phyloP scores from a whole-genome alignment of 208 protist genomes.

The Leishmania turanica region DNA sequence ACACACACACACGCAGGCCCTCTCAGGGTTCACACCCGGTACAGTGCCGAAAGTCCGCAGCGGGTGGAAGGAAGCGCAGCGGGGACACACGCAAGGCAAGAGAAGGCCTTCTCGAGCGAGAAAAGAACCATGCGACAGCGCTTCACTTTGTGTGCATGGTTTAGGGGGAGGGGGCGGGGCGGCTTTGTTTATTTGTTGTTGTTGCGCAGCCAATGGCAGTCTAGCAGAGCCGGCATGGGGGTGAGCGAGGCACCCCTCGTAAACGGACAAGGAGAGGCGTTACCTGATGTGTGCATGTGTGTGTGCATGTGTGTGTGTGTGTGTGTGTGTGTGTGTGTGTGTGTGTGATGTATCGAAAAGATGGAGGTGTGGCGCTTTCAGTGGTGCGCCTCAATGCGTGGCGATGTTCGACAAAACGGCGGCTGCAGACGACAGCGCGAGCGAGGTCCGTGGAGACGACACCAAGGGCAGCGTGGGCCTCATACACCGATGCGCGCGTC shows the following conservation, averaged over 20 bases:
- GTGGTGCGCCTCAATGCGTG: not conserved
- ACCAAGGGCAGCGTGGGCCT: not conserved
- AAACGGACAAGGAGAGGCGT: not conserved
- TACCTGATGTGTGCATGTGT: not conserved
- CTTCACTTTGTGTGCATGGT: not conserved
- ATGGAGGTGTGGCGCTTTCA: not conserved
- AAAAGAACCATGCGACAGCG: no score
- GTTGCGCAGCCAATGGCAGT: not conserved
- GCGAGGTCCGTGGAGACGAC: not conserved
- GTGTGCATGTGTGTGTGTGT: not conserved
- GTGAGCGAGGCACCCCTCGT: not conserved
- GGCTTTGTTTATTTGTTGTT: not conserved
- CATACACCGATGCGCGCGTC: no score
- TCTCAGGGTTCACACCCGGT: not conserved
- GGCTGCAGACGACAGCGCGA: not conserved
- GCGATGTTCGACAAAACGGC: no score
- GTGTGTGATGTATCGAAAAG: not conserved
- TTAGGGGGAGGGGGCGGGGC: not conserved
- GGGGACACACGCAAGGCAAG: not conserved
- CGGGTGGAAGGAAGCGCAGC: not conserved
- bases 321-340: not conserved
- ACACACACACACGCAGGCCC: not conserved
- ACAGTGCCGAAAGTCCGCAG: not conserved
- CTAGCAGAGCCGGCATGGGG: not conserved
- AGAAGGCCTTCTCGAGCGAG: not conserved